Evolutionary conservation across 768 basidiomycete genomes (phyloP).

Genomic region (Hortiboletus campestris): DNA sequence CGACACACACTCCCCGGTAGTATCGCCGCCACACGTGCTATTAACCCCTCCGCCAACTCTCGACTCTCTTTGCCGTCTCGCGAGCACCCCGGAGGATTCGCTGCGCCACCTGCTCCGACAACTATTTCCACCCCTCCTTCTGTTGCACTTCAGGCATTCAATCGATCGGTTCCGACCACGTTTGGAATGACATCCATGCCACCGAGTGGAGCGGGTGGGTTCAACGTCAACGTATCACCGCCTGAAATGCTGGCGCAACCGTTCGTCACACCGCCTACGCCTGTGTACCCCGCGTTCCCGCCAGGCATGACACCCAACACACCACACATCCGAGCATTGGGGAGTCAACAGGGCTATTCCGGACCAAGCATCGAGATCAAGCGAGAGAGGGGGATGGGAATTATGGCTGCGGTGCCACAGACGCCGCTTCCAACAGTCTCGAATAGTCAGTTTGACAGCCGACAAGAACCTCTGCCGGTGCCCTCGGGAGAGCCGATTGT

Average conservation of each 20-base stretch:
- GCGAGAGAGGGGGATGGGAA: constrained; percentile 50
- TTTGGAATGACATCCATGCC: constrained; percentile 37
- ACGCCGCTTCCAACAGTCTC: constrained; percentile 57
- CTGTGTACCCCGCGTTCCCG: constrained; percentile 72
- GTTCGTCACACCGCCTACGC: constrained; percentile 49
- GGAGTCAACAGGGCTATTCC: constrained; percentile 46
- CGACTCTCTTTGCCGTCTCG: constrained; percentile 30
- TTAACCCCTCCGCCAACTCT: constrained; percentile 14
- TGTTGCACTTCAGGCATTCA: constrained; percentile 33
- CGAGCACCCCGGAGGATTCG: constrained; percentile 21
- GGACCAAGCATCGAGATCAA: constrained; percentile 66
- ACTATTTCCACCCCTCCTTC: constrained; percentile 35
- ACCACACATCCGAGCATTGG: constrained; percentile 54
- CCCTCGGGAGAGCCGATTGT: constrained; percentile 56
- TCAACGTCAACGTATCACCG: constrained; percentile 2
- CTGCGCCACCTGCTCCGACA: constrained; percentile 1
- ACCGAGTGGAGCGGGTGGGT: constrained; percentile 16
- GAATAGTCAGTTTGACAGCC: constrained; percentile 39
- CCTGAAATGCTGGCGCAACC: constrained; percentile 16
- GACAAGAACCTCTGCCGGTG: constrained; percentile 7
- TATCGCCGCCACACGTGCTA: constrained; percentile 31
- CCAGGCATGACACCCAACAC: constrained; percentile 43
- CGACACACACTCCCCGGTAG: constrained; percentile 49
- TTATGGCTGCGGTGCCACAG: constrained; percentile 37
- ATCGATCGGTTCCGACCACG: constrained; percentile 27